phyloP scores from a whole-genome alignment of 441 rosid species.

The Aquilaria agallochum region DNA sequence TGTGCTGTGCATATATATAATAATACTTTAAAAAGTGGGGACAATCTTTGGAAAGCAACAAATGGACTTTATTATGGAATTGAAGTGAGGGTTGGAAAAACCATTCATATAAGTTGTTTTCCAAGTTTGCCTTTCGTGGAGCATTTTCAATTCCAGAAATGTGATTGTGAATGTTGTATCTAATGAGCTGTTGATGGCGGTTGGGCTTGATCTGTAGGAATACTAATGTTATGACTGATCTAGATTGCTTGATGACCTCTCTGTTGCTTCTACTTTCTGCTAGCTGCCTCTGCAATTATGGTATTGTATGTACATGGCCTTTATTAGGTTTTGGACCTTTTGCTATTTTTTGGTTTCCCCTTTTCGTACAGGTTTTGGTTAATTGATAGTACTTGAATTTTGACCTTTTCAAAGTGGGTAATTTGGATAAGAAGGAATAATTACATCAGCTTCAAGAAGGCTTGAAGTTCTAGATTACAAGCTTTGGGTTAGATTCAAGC shows the following conservation, averaged over 20 bases:
- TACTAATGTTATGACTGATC: constrained; percentile 17
- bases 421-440: too few relatives aligned
- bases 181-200: constrained; percentile 16
- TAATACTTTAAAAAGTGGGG: constrained; percentile 7
- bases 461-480: too few relatives aligned
- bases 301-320: constrained; percentile 4
- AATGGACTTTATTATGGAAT: constrained; percentile 10
- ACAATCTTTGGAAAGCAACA: constrained; percentile 21
- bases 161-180: constrained; percentile 14
- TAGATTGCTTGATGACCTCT: not conserved
- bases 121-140: constrained; percentile 18
- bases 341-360: not conserved
- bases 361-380: too few relatives aligned
- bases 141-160: constrained; percentile 14
- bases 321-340: not conserved
- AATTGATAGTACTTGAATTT: too few relatives aligned
- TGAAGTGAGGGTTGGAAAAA: constrained; percentile 5
- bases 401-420: too few relatives aligned
- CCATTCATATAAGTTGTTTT: constrained; percentile 6
- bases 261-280: not conserved
- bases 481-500: too few relatives aligned
- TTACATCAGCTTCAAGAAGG: too few relatives aligned
- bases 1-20: constrained; percentile 17
- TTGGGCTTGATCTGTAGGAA: constrained; percentile 9
- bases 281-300: constrained; percentile 10